phyloP scores from a whole-genome alignment of 2,329 filamentous ascomycete genomes.

The Claviceps cyperi region DNA sequence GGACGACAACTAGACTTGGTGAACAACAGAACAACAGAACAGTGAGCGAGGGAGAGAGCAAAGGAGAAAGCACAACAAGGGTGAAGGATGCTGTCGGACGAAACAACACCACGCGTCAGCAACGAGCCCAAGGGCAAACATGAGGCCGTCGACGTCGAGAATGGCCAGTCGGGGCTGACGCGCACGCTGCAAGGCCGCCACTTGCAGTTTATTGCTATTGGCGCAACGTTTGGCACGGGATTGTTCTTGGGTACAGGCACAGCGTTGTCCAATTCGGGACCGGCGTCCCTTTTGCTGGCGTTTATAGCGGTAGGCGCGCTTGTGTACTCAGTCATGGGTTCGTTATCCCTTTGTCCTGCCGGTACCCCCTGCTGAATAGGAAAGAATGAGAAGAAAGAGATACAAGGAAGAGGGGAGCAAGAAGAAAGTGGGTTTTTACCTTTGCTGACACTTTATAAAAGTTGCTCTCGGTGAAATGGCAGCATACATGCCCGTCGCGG shows the following conservation, averaged over 20 bases:
- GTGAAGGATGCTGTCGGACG: conserved; percentile 2
- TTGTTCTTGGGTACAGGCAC: conserved; percentile 55
- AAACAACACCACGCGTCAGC: conserved; percentile 4
- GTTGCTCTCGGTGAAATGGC: conserved; percentile 54
- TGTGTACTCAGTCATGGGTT: conserved; percentile 59
- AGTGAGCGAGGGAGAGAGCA: neutral
- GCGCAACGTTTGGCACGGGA: conserved; percentile 57
- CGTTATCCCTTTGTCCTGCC: neutral
- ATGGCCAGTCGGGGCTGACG: conserved; percentile 20
- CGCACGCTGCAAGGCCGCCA: conserved; percentile 25
- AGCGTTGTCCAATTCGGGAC: conserved; percentile 48
- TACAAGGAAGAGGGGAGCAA: too few relatives aligned
- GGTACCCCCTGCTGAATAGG: too few relatives aligned
- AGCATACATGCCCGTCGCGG: conserved; percentile 61
- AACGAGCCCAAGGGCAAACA: conserved; percentile 1
- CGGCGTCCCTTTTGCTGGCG: conserved; percentile 51
- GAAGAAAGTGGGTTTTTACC: neutral
- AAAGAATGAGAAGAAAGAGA: neutral
- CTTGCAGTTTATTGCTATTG: conserved; percentile 36
- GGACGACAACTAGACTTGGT: neutral
- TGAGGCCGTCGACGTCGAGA: conserved; percentile 16
- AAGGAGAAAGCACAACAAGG: neutral
- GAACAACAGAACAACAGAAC: neutral
- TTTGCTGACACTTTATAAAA: neutral
- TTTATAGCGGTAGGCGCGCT: conserved; percentile 57